Percentiles rank a stretch among this genome's conserved stretches.
Evolutionary conservation across 2,329 filamentous ascomycete species (phyloP).

Genomic region (Colletotrichum orchidophilum): DNA sequence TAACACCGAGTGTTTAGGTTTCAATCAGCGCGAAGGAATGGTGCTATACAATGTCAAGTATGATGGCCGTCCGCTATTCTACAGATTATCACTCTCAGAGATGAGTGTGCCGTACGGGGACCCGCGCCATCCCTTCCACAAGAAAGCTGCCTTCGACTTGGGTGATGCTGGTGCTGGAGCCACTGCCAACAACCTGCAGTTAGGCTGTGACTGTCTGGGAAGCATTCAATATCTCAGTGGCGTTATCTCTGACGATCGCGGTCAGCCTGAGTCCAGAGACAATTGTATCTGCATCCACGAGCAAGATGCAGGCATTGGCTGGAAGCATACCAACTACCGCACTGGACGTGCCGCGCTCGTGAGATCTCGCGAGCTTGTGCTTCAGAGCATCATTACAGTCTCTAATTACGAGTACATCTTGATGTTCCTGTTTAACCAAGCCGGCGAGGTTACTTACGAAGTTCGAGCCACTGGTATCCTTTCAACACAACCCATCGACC

Average conservation of each 20-base stretch:
- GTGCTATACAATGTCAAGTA: constrained; percentile 69
- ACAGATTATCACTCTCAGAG: constrained; percentile 66
- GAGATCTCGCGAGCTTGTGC: constrained; percentile 68
- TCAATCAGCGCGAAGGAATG: constrained; percentile 67
- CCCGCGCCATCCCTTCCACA: constrained; percentile 69
- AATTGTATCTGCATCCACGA: constrained; percentile 77
- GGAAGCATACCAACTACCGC: constrained; percentile 77
- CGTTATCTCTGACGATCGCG: constrained; percentile 61
- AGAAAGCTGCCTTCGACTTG: constrained; percentile 75
- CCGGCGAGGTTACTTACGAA: constrained; percentile 69
- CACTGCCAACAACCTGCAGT: constrained; percentile 71
- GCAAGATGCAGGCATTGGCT: constrained; percentile 74
- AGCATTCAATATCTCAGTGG: constrained; percentile 67
- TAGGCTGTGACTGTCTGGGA: constrained; percentile 76
- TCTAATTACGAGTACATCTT: constrained; percentile 79
- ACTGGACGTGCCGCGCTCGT: constrained; percentile 70
- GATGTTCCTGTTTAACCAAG: constrained; percentile 70
- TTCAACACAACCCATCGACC: constrained; percentile 59
- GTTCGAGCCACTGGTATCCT: constrained; percentile 74
- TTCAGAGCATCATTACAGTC: constrained; percentile 75
- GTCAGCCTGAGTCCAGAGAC: constrained; percentile 60
- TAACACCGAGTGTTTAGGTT: constrained; percentile 44
- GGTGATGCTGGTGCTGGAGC: constrained; percentile 72
- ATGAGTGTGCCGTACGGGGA: constrained; percentile 74
- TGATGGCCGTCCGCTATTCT: constrained; percentile 65